Percentiles rank a stretch among this genome's conserved stretches.
phyloP scores from a whole-genome alignment of 2,329 filamentous ascomycete genomes.

The Diplodia seriata region DNA sequence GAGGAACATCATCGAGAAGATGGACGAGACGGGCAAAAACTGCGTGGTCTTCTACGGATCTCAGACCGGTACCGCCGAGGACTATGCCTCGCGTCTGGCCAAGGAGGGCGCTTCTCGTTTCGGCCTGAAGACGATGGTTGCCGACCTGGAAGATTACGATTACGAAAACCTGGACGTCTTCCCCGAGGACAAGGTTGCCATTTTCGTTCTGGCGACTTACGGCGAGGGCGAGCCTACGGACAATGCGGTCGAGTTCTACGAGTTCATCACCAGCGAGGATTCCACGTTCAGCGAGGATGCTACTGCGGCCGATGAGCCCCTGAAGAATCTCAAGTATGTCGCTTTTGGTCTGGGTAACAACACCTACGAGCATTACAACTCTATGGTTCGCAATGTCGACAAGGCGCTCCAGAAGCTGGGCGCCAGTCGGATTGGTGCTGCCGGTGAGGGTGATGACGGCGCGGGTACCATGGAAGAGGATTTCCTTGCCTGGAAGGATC shows the following conservation, averaged over 20 bases:
- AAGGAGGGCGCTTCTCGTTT: slow-evolving; percentile 98
- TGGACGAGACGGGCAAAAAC: slow-evolving; percentile 95
- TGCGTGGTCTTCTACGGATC: slow-evolving; percentile 99
- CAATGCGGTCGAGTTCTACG: slow-evolving; percentile 98
- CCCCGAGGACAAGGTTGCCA: slow-evolving; percentile 86
- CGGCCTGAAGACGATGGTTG: slow-evolving; percentile 96
- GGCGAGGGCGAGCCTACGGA: slow-evolving; percentile 98
- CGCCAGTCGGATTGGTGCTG: slow-evolving; percentile 80
- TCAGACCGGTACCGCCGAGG: slow-evolving; percentile 96
- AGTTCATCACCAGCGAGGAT: slow-evolving; percentile 87
- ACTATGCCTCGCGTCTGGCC: slow-evolving; percentile 93
- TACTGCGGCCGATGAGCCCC: slow-evolving; percentile 64
- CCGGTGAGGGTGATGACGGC: slow-evolving; percentile 95
- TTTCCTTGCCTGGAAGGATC: slow-evolving; percentile 98
- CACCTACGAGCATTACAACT: slow-evolving; percentile 99
- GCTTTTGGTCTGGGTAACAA: slow-evolving; percentile 98
- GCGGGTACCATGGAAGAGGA: slow-evolving; percentile 99
- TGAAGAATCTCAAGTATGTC: slow-evolving; percentile 88
- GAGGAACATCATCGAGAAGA: slow-evolving; percentile 91
- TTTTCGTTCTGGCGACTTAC: slow-evolving; percentile 97
- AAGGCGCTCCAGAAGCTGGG: slow-evolving; percentile 81
- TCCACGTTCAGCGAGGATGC: slow-evolving; percentile 75
- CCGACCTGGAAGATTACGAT: slow-evolving; percentile 97
- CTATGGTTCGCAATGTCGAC: slow-evolving; percentile 93
- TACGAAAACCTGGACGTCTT: slow-evolving; percentile 91